A percentile compares a stretch with the other conserved stretches of the same genome.
phyloP scores from a whole-genome alignment of 176 grass and related monocot genomes.

The Microstegium vimineum region DNA sequence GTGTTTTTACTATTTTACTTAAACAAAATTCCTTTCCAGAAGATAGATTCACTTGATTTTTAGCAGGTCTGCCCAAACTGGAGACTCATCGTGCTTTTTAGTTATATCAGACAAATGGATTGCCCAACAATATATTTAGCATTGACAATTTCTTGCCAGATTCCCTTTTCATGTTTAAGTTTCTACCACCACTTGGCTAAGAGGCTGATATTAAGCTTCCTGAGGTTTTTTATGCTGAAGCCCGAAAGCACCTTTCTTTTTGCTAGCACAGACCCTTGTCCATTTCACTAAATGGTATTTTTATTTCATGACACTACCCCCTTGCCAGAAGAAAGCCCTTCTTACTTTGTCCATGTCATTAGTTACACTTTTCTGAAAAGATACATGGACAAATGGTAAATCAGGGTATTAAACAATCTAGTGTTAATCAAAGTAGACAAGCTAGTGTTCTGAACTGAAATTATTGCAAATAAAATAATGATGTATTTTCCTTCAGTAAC shows the following conservation, averaged over 20 bases:
- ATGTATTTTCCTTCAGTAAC: background rate
- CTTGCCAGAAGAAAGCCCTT: background rate
- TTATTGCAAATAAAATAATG: background rate
- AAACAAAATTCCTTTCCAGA: background rate
- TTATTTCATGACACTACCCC: background rate
- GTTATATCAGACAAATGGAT: too few species aligned
- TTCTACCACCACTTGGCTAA: background rate
- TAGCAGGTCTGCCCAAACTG: background rate
- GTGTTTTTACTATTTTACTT: background rate
- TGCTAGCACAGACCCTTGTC: background rate
- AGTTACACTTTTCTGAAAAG: background rate
- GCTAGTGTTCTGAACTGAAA: slow-evolving; percentile 4
- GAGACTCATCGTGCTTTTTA: background rate
- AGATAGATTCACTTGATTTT: background rate
- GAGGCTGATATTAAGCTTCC: background rate
- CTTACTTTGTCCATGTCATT: background rate
- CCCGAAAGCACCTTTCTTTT: background rate
- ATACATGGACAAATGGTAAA: background rate
- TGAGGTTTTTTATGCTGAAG: background rate
- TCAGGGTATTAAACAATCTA: background rate
- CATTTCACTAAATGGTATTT: background rate
- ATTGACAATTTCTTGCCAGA: background rate
- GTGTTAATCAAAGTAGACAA: background rate
- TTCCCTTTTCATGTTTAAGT: background rate
- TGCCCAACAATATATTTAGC: background rate